phyloP scores from a whole-genome alignment of 2,329 filamentous ascomycete species.

The Talaromyces verruculosus region DNA sequence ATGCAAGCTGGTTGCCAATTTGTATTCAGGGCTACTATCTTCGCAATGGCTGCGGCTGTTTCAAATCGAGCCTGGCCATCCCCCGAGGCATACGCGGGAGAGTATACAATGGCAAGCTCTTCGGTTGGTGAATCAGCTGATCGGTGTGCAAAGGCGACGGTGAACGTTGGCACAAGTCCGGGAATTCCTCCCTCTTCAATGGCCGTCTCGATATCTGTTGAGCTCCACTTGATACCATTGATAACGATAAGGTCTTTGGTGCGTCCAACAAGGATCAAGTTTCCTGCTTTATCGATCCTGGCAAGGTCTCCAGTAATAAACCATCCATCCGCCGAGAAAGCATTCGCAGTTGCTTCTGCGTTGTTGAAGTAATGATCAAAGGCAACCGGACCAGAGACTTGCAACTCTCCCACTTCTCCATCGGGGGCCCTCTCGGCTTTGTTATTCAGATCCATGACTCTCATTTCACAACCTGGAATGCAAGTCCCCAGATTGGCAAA shows the following conservation, averaged over 20 bases:
- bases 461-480: neutral
- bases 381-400: constrained; percentile 19
- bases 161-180: constrained; percentile 28
- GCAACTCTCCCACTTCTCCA: constrained; percentile 14
- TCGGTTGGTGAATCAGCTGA: constrained; percentile 33
- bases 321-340: constrained; percentile 29
- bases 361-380: constrained; percentile 28
- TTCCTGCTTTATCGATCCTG: constrained; percentile 37
- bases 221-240: constrained; percentile 44
- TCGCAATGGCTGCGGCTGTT: constrained; percentile 27
- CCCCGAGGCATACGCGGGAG: constrained; percentile 28
- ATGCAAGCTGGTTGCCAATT: constrained; percentile 28
- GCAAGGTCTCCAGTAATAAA: constrained; percentile 28
- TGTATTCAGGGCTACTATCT: constrained; percentile 26
- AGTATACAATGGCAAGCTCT: constrained; percentile 38
- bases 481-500: neutral
- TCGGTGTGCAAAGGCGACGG: constrained; percentile 40
- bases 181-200: constrained; percentile 36
- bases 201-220: constrained; percentile 36
- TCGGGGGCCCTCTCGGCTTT: neutral
- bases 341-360: constrained; percentile 21
- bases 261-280: constrained; percentile 43
- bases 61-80: constrained; percentile 29
- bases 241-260: constrained; percentile 42
- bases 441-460: neutral